Base-by-base conservation (phyloP, 2,329 filamentous ascomycete genomes). In the Talaromyces pinophilus region DNA sequence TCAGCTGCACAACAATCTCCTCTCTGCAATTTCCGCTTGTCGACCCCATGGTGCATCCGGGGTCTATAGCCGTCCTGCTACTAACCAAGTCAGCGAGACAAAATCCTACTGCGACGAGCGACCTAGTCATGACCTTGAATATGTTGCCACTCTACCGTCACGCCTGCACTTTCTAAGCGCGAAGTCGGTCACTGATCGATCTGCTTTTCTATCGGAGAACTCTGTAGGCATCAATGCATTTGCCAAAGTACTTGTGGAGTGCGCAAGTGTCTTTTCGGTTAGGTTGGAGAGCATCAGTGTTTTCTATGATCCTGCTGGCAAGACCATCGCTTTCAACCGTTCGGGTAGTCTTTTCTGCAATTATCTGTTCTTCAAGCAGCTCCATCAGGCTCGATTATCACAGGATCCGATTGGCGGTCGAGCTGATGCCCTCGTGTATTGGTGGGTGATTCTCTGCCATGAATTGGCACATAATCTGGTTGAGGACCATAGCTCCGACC, bases 381-480 rank as follows among this genome's bases (percentile, higher is more conserved):
- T 97, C 38, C 94, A 98, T 74, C 82, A 87, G 54, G 73, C 80
- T 15, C 78, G 82, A 69, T 77, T 87, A 59, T 74, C 77, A 22
- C 70, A 74, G 25, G 75, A 71, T 67, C 70, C 70, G 59, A 79
- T 66, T 59, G 76, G 74, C 59, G 86, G 82, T 17, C 87, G 82
- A 75, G 83, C 87, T 3, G 90, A 95, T 68, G 92, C 92, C 2
- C 82, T 88, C 66, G 86, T 90, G 0, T 96, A 93, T 83, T 98
- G 94, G 94, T 97, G 91, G 87, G 91, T 97, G 69, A 93, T 95
- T n/a, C 78, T 97, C 68, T 96, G 93, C 69, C 95, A 99, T 76
- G 96, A 99, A 80, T 81, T 99, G 77, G 93, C 95, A 66, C 95
- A 99, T 80, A 99, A 99, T 76, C 81, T 99, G 64, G 92, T 97